phyloP scores from a whole-genome alignment of 805 yeast genomes.

The Saccharomycopsis fodiens region DNA sequence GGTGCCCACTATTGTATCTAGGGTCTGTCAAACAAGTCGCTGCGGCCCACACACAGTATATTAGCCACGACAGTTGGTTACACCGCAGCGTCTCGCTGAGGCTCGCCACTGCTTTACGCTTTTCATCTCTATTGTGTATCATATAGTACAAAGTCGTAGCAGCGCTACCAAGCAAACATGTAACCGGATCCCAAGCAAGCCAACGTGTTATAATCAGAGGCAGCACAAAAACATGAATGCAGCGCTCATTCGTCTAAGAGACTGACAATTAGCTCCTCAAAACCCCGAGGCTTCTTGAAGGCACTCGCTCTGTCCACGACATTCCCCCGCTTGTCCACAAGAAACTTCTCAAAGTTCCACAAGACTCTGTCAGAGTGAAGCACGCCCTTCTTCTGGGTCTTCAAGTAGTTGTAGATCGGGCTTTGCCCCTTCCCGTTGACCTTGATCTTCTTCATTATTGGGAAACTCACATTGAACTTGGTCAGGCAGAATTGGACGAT shows the following conservation, averaged over 20 bases:
- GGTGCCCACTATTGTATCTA: too few relatives aligned
- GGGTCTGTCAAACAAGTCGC: too few relatives aligned
- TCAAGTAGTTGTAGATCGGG: constrained; percentile 64
- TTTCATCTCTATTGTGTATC: too few relatives aligned
- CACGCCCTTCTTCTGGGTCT: constrained; percentile 46
- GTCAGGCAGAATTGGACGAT: constrained; percentile 63
- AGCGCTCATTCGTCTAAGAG: constrained; percentile 16
- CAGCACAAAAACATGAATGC: too few relatives aligned
- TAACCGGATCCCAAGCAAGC: too few relatives aligned
- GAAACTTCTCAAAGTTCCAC: constrained; percentile 78
- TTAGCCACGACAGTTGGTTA: too few relatives aligned
- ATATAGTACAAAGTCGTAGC: too few relatives aligned
- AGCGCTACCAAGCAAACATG: too few relatives aligned
- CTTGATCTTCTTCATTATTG: constrained; percentile 66
- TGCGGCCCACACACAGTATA: too few relatives aligned
- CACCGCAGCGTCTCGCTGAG: too few relatives aligned
- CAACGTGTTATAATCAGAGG: too few relatives aligned
- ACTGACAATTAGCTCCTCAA: constrained; percentile 13
- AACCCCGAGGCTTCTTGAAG: constrained; percentile 6
- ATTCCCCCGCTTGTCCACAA: constrained; percentile 48
- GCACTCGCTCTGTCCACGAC: constrained; percentile 40
- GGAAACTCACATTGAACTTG: constrained; percentile 78
- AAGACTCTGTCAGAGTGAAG: constrained; percentile 67
- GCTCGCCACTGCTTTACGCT: too few relatives aligned
- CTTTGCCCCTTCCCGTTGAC: constrained; percentile 71